Evolutionary conservation across 2,329 filamentous ascomycete species (phyloP).

Genomic region (Magnaporthiopsis rhizophila): DNA sequence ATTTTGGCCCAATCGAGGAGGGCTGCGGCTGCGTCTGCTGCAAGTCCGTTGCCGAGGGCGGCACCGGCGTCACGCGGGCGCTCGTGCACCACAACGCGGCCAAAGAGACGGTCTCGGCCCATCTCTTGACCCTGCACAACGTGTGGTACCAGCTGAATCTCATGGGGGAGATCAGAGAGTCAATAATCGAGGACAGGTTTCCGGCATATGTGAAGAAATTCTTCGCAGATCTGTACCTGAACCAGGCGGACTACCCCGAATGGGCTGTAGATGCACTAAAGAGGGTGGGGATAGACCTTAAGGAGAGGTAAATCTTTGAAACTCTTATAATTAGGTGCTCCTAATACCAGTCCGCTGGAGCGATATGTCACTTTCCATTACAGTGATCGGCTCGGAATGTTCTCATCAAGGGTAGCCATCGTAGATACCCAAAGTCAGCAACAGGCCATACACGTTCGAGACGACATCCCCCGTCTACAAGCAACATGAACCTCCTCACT

Average conservation of each 20-base stretch:
- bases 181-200: conserved; percentile 74
- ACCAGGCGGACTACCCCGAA: conserved; percentile 59
- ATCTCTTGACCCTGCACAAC: conserved; percentile 85
- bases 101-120: conserved; percentile 90
- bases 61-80: conserved; percentile 75
- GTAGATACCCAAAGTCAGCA: not conserved
- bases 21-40: conserved; percentile 79
- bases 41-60: conserved; percentile 54
- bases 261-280: conserved; percentile 80
- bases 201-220: conserved; percentile 71
- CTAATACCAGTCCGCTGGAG: not conserved
- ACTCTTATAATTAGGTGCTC: not conserved
- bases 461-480: not conserved
- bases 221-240: conserved; percentile 65
- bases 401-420: not conserved
- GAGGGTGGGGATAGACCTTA: conserved; percentile 71
- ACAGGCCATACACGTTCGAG: not conserved
- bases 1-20: conserved; percentile 77
- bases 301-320: conserved; percentile 24
- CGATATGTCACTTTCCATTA: not conserved
- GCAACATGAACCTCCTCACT: not conserved
- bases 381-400: not conserved
- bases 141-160: conserved; percentile 84
- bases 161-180: conserved; percentile 66
- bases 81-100: conserved; percentile 86